These are phyloP conservation scores for Sugiyamaella qingdaonensis DNA, from an alignment of 805 yeast genomes.

Conservation along the genomic window DNA sequence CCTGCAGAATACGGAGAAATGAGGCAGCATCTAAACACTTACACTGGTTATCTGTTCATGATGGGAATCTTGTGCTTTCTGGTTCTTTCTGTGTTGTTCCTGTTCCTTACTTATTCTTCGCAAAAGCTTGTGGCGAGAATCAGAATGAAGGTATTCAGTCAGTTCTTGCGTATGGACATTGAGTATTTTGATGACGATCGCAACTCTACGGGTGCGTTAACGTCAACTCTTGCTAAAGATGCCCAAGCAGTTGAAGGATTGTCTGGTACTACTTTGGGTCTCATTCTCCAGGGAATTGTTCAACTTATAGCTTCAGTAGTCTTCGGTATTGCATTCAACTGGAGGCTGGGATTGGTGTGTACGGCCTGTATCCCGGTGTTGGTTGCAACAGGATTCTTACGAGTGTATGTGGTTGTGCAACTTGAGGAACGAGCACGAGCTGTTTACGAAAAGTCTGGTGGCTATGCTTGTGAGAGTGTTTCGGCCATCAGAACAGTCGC, in stretches of 20 bases:
- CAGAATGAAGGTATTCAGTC: conserved; percentile 32
- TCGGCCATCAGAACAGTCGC: conserved; percentile 39
- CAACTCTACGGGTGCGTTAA: conserved; percentile 37
- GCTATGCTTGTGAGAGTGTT: conserved; percentile 38
- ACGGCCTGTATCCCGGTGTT: conserved; percentile 36
- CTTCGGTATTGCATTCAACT: conserved; percentile 36
- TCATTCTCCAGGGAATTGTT: conserved; percentile 34
- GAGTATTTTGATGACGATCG: conserved; percentile 34
- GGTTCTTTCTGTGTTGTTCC: conserved; percentile 18
- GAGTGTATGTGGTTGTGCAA: conserved; percentile 31
- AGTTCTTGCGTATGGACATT: conserved; percentile 35
- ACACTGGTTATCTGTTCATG: conserved; percentile 34
- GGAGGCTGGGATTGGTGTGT: conserved; percentile 39
- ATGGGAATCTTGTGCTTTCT: conserved; percentile 25
- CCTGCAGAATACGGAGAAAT: conserved; percentile 27
- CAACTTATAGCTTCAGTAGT: conserved; percentile 38
- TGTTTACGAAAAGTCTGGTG: conserved; percentile 37
- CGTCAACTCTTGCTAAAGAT: conserved; percentile 37
- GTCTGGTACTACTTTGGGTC: conserved; percentile 40
- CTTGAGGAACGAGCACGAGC: conserved; percentile 35
- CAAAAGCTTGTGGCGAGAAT: conserved; percentile 34
- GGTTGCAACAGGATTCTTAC: conserved; percentile 37
- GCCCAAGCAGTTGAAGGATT: conserved; percentile 39
- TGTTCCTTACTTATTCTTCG: conserved; percentile 27
- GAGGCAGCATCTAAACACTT: conserved; percentile 33